phyloP scores from a whole-genome alignment of 441 rosid species.

The Gossypium aridum region DNA sequence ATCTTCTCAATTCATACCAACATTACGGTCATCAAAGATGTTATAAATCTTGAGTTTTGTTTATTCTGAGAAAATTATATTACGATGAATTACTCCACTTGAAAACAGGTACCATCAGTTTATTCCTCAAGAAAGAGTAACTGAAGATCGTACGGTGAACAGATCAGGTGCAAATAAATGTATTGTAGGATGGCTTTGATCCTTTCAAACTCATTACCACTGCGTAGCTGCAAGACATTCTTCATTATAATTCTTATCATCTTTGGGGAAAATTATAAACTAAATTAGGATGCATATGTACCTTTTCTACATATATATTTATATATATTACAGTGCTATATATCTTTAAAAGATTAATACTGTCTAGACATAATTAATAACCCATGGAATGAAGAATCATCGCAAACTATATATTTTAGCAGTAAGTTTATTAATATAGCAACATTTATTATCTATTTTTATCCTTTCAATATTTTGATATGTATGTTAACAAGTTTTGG shows the following conservation, averaged over 20 bases:
- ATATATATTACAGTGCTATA: background rate
- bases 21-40: background rate
- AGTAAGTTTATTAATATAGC: no score
- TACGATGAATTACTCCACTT: background rate
- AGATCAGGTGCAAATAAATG: background rate
- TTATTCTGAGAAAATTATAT: background rate
- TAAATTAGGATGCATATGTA: background rate
- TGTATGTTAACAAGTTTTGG: no score
- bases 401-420: background rate
- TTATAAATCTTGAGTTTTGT: background rate
- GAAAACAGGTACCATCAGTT: conserved; percentile 14
- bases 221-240: background rate
- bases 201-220: background rate
- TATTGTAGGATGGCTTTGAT: conserved; percentile 15
- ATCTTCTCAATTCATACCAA: background rate
- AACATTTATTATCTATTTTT: no score
- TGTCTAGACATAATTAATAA: background rate
- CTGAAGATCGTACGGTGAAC: background rate
- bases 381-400: background rate
- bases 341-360: background rate
- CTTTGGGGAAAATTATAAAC: background rate
- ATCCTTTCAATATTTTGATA: no score
- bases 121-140: background rate
- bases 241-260: background rate
- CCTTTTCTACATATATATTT: background rate